Percentiles rank a stretch among this genome's conserved stretches.
phyloP scores from a whole-genome alignment of 768 basidiomycete species.

The Xerocomus brunneocitrinus region DNA sequence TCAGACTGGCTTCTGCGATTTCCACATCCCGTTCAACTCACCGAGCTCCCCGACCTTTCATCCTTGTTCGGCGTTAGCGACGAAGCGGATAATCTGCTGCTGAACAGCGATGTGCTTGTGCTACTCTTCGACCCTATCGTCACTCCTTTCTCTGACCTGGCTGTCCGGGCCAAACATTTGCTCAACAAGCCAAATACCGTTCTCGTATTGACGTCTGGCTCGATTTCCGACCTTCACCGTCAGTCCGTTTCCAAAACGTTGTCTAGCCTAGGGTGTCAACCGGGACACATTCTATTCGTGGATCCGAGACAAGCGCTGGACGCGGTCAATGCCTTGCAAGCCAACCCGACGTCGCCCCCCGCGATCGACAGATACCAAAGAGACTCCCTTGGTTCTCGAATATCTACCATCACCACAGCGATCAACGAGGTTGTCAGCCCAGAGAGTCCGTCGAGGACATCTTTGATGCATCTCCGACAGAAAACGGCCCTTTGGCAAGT shows the following conservation, averaged over 20 bases:
- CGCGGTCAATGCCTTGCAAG: constrained; percentile 47
- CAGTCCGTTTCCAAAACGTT: constrained; percentile 19
- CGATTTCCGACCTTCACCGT: constrained; percentile 11
- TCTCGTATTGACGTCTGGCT: constrained; percentile 37
- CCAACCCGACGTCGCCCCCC: constrained; percentile 40
- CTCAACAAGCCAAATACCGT: constrained; percentile 39
- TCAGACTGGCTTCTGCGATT: constrained; percentile 59
- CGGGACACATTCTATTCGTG: constrained; percentile 39
- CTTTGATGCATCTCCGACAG: constrained; percentile 28
- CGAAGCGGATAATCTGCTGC: constrained; percentile 16
- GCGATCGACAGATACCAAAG: constrained; percentile 64
- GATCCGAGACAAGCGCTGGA: constrained; percentile 57
- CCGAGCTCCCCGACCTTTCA: constrained; percentile 31
- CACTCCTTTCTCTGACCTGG: constrained; percentile 41
- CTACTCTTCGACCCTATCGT: constrained; percentile 59
- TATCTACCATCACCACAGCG: constrained; percentile 44
- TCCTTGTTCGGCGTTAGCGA: constrained; percentile 15
- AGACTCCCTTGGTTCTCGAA: constrained; percentile 53
- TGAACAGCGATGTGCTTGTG: constrained; percentile 58
- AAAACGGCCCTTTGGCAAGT: constrained; percentile 38
- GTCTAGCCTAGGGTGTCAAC: constrained; percentile 21
- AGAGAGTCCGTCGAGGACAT: background rate
- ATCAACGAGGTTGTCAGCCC: constrained; percentile 28
- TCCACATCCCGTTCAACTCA: constrained; percentile 44
- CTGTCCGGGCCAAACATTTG: constrained; percentile 21